Evolutionary conservation across 257 asterid species (phyloP).

Genomic region (Fraxinus anomala): DNA sequence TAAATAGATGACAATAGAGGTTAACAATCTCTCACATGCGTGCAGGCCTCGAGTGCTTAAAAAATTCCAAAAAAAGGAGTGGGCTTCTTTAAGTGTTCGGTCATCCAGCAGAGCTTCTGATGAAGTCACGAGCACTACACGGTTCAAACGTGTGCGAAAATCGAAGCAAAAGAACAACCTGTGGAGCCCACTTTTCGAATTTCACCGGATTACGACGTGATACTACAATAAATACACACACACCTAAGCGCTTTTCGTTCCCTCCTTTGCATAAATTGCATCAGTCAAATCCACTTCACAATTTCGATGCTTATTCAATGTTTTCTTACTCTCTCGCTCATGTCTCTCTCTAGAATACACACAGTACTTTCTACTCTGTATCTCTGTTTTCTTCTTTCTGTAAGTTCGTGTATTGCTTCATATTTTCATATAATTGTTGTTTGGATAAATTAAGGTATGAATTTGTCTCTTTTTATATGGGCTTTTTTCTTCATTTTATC

Average conservation of each 20-base stretch:
- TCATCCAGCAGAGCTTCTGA: too few species aligned
- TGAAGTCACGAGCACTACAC: conserved; percentile 31
- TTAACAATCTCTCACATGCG: too few species aligned
- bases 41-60: too few species aligned
- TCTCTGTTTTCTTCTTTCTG: background rate
- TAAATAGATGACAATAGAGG: too few species aligned
- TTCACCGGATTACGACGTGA: conserved; percentile 25
- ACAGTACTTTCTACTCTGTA: conserved; percentile 6
- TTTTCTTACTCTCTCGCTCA: background rate
- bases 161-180: conserved; percentile 32
- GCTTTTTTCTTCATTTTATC: background rate
- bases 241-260: background rate
- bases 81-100: too few species aligned
- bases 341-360: conserved; percentile 17
- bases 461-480: background rate
- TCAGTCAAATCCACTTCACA: conserved; percentile 25
- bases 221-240: conserved; percentile 7
- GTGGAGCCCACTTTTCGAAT: conserved; percentile 33
- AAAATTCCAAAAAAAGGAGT: too few species aligned
- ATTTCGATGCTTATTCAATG: conserved; percentile 15
- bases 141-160: conserved; percentile 26
- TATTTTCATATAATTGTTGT: background rate
- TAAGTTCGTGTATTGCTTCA: conserved; percentile 5
- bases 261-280: background rate
- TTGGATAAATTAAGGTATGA: background rate